Base-by-base conservation (phyloP, 2,329 filamentous ascomycete genomes). In the Orbilia ellipsospora region DNA sequence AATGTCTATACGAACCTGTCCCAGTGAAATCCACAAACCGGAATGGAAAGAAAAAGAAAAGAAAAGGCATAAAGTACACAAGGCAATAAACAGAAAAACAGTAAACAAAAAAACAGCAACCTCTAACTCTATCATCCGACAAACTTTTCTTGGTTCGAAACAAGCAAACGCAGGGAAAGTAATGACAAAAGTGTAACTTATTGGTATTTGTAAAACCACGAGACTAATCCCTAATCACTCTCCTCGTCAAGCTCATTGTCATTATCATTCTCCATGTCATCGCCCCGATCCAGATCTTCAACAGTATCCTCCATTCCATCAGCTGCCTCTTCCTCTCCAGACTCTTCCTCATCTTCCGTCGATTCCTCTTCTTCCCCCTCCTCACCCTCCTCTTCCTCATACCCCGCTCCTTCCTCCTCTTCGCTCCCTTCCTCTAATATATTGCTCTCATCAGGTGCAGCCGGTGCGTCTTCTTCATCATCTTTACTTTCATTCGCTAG, bases 291-390 rank as follows among this genome's bases (percentile, higher is more conserved):
- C 60, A 77, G 67, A 62, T 68, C 51, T 48, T 77, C 60, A 60
- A 77, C 75, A 51, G 50, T 61, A 74, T 70, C 77, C 28, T 73
- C 61, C 61, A 67, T 73, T 52, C 57, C 52, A 55, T 78, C 65
- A 26, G 77, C 56, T 12, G 54, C 15, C 42, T 66, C 40, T 16
- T 48, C 67, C 5, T 54, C 57, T 10, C 62, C 51, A 48, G 57
- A 56, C 45, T 69, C 51, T 16, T 61, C 78, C 55, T 74, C 72
- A 50, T 73, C 65, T 40, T 66, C 56, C 10, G 73, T 67, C 56
- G 72, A 72, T 15, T 72, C 65, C n/a, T 16, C 36, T 89, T 45
- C 67, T 56, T 78, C 78, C 2, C 73, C 75, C 3, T 78, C 78
- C 42, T 79, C 78, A 20, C 64, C 72, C 8, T 77, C 78, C 23